These are phyloP conservation scores for Yamadazyma ubonensis DNA, from an alignment of 805 yeast genomes.

Conservation along the genomic window DNA sequence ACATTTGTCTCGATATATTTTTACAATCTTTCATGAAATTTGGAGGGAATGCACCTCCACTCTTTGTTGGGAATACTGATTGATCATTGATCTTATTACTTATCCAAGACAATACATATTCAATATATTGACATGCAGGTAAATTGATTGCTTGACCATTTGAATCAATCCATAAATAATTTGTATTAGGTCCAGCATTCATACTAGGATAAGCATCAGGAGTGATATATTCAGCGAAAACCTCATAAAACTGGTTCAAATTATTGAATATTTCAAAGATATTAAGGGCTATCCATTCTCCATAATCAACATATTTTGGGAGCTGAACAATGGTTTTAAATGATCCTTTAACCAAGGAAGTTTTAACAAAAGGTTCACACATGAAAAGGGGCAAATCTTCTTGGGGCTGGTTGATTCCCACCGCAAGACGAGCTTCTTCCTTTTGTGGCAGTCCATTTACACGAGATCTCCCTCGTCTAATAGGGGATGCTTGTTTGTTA, in stretches of 20 bases:
- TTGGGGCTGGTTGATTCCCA: slow-evolving; percentile 16
- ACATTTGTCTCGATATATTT: slow-evolving; percentile 87
- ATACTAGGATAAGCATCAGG: slow-evolving; percentile 88
- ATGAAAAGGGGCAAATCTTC: slow-evolving; percentile 63
- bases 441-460: slow-evolving; percentile 8
- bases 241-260: slow-evolving; percentile 83
- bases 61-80: slow-evolving; percentile 85
- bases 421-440: slow-evolving; percentile 3
- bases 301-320: slow-evolving; percentile 90
- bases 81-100: slow-evolving; percentile 86
- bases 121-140: slow-evolving; percentile 93
- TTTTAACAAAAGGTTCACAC: slow-evolving; percentile 89
- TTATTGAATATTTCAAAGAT: slow-evolving; percentile 86
- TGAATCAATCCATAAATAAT: slow-evolving; percentile 87
- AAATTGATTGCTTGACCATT: slow-evolving; percentile 73
- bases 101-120: slow-evolving; percentile 88
- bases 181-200: slow-evolving; percentile 94
- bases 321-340: slow-evolving; percentile 92
- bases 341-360: slow-evolving; percentile 94
- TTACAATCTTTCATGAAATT: slow-evolving; percentile 78
- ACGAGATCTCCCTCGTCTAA: slow-evolving; percentile 18
- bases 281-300: slow-evolving; percentile 95
- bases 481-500: slow-evolving; percentile 19
- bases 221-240: slow-evolving; percentile 87
- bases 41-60: slow-evolving; percentile 87